These are phyloP conservation scores for Tolypocladium sp. DNA, from an alignment of 2,329 filamentous ascomycete genomes.

Conservation along the genomic window DNA sequence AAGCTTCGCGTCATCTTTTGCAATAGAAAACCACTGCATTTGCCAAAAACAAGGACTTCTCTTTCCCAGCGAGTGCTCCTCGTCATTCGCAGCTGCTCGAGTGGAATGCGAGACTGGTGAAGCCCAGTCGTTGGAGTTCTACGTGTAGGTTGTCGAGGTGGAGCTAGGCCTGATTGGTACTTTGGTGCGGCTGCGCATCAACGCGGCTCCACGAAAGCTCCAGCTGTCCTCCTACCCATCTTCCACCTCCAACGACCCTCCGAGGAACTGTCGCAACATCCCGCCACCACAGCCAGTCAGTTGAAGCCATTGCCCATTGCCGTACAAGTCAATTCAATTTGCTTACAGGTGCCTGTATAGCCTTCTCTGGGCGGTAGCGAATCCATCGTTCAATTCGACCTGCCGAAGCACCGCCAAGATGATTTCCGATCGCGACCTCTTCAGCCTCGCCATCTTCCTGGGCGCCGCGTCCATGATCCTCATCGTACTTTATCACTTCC, in stretches of 20 bases:
- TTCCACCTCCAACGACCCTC: not conserved
- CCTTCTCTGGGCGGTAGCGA: not conserved
- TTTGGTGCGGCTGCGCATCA: not conserved
- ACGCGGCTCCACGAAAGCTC: conserved; percentile 4
- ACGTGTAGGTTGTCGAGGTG: no score
- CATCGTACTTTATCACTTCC: conserved; percentile 91
- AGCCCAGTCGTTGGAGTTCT: not conserved
- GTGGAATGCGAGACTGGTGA: not conserved
- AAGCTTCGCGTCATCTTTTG: no score
- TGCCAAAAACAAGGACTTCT: not conserved
- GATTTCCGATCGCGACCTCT: conserved; percentile 91
- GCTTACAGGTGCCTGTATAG: not conserved
- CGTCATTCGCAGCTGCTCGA: not conserved
- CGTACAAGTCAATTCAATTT: not conserved
- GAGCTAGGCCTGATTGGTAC: not conserved
- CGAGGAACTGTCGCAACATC: not conserved
- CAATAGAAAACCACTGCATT: not conserved
- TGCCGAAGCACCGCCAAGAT: conserved; percentile 44
- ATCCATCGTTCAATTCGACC: not conserved
- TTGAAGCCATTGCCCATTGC: not conserved
- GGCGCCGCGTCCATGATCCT: conserved; percentile 84
- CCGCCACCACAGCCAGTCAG: not conserved
- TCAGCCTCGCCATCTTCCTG: conserved; percentile 86
- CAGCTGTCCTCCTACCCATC: conserved; percentile 9
- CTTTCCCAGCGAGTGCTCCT: not conserved